These are phyloP conservation scores for Myxozyma monticola DNA, from an alignment of 805 yeast species.

Conservation along the genomic window DNA sequence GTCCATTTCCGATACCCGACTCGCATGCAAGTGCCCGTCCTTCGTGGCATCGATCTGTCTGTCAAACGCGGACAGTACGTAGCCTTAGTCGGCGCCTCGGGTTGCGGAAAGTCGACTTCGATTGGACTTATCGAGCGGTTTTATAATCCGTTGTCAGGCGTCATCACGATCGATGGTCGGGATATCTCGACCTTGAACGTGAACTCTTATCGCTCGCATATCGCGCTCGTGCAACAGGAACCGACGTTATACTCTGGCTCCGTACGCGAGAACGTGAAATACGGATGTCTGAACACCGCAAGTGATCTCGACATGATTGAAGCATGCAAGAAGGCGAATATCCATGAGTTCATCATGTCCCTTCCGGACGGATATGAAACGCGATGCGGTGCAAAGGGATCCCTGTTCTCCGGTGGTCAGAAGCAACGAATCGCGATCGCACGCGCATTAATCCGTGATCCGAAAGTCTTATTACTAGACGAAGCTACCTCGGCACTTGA, in stretches of 20 bases:
- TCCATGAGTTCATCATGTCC: constrained; percentile 49
- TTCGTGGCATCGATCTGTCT: constrained; percentile 33
- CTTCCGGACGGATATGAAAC: constrained; percentile 57
- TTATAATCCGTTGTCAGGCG: constrained; percentile 22
- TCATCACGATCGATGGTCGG: constrained; percentile 23
- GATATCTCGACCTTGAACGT: constrained; percentile 40
- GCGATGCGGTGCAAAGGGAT: constrained; percentile 51
- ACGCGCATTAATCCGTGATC: constrained; percentile 58
- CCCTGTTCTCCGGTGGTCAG: constrained; percentile 62
- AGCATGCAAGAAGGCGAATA: constrained; percentile 55
- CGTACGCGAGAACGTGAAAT: constrained; percentile 70
- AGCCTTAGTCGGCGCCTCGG: constrained; percentile 89
- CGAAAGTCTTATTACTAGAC: constrained; percentile 55
- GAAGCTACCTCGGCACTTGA: constrained; percentile 59
- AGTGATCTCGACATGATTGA: constrained; percentile 41
- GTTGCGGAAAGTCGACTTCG: constrained; percentile 49
- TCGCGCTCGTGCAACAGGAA: constrained; percentile 68
- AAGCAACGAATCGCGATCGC: constrained; percentile 66
- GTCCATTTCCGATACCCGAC: constrained; percentile 39
- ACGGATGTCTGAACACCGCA: constrained; percentile 37
- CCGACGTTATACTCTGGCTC: constrained; percentile 70
- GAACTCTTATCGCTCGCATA: constrained; percentile 50
- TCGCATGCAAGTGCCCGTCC: constrained; percentile 35
- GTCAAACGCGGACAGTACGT: constrained; percentile 78
- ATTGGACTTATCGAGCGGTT: constrained; percentile 51